A percentile compares a stretch with the other conserved stretches of the same genome.
Evolutionary conservation across 805 yeast species (phyloP).

Genomic region (Babjeviella inositovora): DNA sequence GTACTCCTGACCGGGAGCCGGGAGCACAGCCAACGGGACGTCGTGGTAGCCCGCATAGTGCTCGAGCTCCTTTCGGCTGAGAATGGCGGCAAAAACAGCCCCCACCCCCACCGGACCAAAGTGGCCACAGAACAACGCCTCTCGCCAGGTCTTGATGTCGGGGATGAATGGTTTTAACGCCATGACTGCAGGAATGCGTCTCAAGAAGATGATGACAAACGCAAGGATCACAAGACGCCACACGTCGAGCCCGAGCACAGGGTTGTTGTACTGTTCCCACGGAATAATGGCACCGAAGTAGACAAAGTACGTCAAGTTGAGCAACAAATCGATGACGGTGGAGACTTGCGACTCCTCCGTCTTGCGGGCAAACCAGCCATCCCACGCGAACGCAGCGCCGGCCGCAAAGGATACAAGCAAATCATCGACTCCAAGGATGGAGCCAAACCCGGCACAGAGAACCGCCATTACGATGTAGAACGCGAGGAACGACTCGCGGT

Average conservation of each 20-base stretch:
- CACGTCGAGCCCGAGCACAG: constrained; percentile 42
- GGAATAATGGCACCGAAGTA: constrained; percentile 87
- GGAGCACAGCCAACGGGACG: constrained; percentile 38
- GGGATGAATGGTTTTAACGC: constrained; percentile 68
- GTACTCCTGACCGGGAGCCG: constrained; percentile 28
- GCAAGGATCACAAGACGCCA: constrained; percentile 76
- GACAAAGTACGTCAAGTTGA: constrained; percentile 77
- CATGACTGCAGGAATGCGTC: constrained; percentile 75
- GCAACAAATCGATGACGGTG: constrained; percentile 71
- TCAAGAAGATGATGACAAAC: constrained; percentile 52
- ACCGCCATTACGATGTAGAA: constrained; percentile 72
- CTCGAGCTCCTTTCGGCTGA: constrained; percentile 64
- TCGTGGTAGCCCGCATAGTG: constrained; percentile 26
- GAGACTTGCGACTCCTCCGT: constrained; percentile 82
- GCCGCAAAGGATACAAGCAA: constrained; percentile 81
- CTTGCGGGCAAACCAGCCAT: constrained; percentile 70
- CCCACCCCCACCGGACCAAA: constrained; percentile 97
- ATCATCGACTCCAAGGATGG: constrained; percentile 81
- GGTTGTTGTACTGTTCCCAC: constrained; percentile 63
- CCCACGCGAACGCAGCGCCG: constrained; percentile 90
- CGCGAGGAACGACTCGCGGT: constrained; percentile 78
- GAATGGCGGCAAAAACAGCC: constrained; percentile 70
- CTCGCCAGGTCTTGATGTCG: constrained; percentile 83
- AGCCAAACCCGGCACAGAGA: constrained; percentile 79
- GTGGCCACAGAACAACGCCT: constrained; percentile 87